Conservation (phyloP, 257 asterid species). For the Capsicum chinense region DNA sequence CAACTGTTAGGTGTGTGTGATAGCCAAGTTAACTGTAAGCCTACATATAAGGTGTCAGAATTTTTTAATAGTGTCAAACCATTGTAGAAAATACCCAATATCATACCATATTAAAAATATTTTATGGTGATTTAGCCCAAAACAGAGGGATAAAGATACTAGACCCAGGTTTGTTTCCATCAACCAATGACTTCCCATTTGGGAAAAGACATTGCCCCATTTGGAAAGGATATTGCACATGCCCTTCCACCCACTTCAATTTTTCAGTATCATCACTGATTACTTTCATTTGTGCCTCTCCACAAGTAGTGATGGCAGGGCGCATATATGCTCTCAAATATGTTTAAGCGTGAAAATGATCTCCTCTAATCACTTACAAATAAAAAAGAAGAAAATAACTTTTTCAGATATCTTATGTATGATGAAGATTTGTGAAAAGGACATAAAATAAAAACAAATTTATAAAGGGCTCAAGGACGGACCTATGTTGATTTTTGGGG, state of each 20-base stretch:
- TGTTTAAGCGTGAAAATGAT: background rate
- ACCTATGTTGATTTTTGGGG: too few relatives aligned
- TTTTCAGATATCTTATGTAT: too few relatives aligned
- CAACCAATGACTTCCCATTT: slow-evolving; percentile 20
- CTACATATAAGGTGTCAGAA: too few relatives aligned
- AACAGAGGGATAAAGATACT: too few relatives aligned
- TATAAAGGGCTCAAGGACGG: too few relatives aligned
- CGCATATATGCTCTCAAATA: slow-evolving; percentile 30
- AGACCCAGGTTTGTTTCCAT: slow-evolving; percentile 19
- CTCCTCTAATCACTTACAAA: background rate
- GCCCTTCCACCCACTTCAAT: slow-evolving; percentile 39
- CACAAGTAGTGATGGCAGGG: slow-evolving; percentile 14
- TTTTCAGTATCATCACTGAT: slow-evolving; percentile 35
- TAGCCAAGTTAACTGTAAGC: too few relatives aligned
- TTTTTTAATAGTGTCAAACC: too few relatives aligned
- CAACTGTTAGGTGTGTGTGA: too few relatives aligned
- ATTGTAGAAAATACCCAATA: background rate
- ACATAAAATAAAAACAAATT: too few relatives aligned
- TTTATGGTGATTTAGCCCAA: background rate
- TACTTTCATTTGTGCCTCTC: slow-evolving; percentile 30
- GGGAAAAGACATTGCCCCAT: background rate
- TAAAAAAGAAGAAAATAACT: too few relatives aligned
- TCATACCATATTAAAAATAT: background rate
- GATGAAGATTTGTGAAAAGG: too few relatives aligned
- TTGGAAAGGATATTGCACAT: background rate